Evolutionary conservation across 2,329 filamentous ascomycete species (phyloP).

Genomic region (Claviceps sp.): DNA sequence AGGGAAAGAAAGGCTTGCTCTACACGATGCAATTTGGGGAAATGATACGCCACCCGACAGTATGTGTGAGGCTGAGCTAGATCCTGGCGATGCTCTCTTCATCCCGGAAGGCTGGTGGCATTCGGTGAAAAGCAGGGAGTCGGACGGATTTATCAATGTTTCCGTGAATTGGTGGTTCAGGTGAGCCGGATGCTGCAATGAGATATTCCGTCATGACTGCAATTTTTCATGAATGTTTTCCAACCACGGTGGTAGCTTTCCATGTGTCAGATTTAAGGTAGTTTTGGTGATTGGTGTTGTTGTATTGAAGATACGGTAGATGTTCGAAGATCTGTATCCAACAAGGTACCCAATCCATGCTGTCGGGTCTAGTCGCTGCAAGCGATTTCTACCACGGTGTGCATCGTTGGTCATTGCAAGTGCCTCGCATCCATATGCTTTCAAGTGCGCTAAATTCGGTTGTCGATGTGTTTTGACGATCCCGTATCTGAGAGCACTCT

Average conservation of each 20-base stretch:
- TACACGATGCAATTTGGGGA: slow-evolving; percentile 63
- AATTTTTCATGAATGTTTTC: neutral
- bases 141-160: slow-evolving; percentile 23
- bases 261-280: neutral
- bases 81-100: slow-evolving; percentile 33
- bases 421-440: too few relatives aligned
- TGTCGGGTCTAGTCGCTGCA: too few relatives aligned
- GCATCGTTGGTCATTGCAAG: too few relatives aligned
- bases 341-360: too few relatives aligned
- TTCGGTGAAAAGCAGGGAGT: slow-evolving; percentile 26
- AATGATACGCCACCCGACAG: slow-evolving; percentile 15
- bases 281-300: too few relatives aligned
- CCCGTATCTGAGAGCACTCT: too few relatives aligned
- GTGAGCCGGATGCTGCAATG: slow-evolving; percentile 9
- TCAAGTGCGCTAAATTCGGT: too few relatives aligned
- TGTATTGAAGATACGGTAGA: too few relatives aligned
- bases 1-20: slow-evolving; percentile 50
- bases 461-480: too few relatives aligned
- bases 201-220: neutral
- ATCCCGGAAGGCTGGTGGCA: slow-evolving; percentile 33
- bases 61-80: slow-evolving; percentile 41
- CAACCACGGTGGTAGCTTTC: too few relatives aligned
- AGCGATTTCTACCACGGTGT: too few relatives aligned
- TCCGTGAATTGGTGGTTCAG: slow-evolving; percentile 35
- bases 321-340: too few relatives aligned